Evolutionary conservation across 208 protist genomes (phyloP), one percentile per base, ranked within the genome.

Genomic region (Acanthamoeba healyi): DNA sequence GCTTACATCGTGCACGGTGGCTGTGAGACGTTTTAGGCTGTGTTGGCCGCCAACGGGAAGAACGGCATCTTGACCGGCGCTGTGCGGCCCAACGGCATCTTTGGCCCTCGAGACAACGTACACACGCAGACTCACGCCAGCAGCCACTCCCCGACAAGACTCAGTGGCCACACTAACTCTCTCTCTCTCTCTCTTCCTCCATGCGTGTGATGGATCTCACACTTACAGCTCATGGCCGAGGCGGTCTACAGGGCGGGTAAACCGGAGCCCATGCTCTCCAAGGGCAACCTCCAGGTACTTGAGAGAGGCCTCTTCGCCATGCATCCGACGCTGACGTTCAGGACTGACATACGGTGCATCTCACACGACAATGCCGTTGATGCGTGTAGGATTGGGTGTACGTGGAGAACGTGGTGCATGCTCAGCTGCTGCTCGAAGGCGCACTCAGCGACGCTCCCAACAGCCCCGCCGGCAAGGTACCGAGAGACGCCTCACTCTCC

Each of bases 401-500:
- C 74, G 94, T 96, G 49, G 95, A 96, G 17, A 96, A 96, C 74
- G 95, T 96, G 12, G 95, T 94, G 12, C 92, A 96, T 29, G 95
- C 87, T 6, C 93, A 96, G 34, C n/a, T 96, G 10, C 34, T 96
- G 2, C 93, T 93, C 15, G 88, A 92, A 34, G 72, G 94, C 42
- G 42, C 90, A 17, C 82, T 96, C 84, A 88, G 42, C 4, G 0
- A 24, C n/a, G 36, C 19, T 91, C 70, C 26, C 44, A 32, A 17
- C 42, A 88, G 2, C 22, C 82, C 74, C 12, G 82, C 82, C 6
- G 82, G 82, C 82, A 90, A 90, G 79, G 79, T 87, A 14, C 38
- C 51, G n/a, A n/a, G n/a, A 19, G 19, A 0, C 51, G 51, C 22
- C 15, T 58, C 51, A 4, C 15, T 22, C 17, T 58, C 26, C 3